These are phyloP conservation scores for Cystoderma amianthinum DNA, from an alignment of 768 basidiomycete genomes.

Conservation along the genomic window DNA sequence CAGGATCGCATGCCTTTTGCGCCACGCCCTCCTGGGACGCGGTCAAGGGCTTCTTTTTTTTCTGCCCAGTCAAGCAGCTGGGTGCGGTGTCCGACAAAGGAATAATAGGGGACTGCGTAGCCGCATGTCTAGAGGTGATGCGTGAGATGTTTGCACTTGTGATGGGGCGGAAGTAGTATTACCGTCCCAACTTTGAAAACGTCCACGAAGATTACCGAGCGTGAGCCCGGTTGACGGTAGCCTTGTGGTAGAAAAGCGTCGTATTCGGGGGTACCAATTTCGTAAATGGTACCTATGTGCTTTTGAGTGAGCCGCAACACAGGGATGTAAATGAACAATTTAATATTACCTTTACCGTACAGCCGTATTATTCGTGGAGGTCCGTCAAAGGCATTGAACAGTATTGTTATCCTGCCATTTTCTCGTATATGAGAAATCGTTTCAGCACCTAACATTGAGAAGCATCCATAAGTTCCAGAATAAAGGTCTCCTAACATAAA, in stretches of 20 bases:
- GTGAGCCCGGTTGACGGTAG: slow-evolving; percentile 46
- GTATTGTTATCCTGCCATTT: slow-evolving; percentile 52
- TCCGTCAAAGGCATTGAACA: slow-evolving; percentile 60
- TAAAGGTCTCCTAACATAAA: neutral
- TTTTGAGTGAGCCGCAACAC: slow-evolving; percentile 1
- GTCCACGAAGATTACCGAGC: slow-evolving; percentile 54
- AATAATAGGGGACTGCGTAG: slow-evolving; percentile 54
- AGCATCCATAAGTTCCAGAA: neutral
- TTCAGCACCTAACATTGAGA: slow-evolving; percentile 24
- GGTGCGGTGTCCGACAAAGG: slow-evolving; percentile 48
- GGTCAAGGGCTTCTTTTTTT: slow-evolving; percentile 36
- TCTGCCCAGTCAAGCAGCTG: slow-evolving; percentile 39
- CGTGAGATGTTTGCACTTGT: neutral
- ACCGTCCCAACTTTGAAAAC: slow-evolving; percentile 50
- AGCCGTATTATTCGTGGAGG: slow-evolving; percentile 50
- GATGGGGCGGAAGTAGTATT: slow-evolving; percentile 8
- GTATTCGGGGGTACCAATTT: slow-evolving; percentile 59
- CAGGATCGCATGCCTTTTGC: slow-evolving; percentile 44
- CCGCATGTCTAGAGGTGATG: slow-evolving; percentile 49
- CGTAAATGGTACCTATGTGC: slow-evolving; percentile 44
- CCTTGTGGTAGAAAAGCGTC: slow-evolving; percentile 39
- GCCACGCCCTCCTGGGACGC: slow-evolving; percentile 10
- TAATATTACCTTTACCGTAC: slow-evolving; percentile 45
- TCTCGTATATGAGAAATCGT: slow-evolving; percentile 47
- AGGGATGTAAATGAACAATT: neutral